phyloP scores from a whole-genome alignment of 2,329 filamentous ascomycete genomes.

The Canariomyces notabilis region DNA sequence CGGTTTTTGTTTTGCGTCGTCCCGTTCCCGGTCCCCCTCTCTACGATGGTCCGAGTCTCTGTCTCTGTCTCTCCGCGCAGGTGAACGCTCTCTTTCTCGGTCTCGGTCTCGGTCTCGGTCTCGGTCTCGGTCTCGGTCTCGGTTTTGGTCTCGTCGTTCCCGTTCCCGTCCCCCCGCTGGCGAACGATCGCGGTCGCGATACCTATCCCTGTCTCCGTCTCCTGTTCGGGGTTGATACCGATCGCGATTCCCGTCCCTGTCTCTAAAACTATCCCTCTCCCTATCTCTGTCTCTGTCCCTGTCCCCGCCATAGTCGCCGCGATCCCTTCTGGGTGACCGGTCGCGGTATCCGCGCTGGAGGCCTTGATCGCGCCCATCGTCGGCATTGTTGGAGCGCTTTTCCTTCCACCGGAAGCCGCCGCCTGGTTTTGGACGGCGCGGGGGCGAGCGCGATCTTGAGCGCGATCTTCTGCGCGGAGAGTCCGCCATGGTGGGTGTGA shows the following conservation, averaged over 20 bases:
- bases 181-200: constrained; percentile 29
- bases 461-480: constrained; percentile 21
- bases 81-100: constrained; percentile 23
- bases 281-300: constrained; percentile 34
- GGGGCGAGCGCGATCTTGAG: constrained; percentile 23
- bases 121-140: constrained; percentile 33
- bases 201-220: constrained; percentile 26
- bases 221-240: constrained; percentile 24
- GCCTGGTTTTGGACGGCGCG: constrained; percentile 16
- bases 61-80: constrained; percentile 24
- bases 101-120: constrained; percentile 23
- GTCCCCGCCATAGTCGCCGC: constrained; percentile 17
- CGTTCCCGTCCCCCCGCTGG: no score
- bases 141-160: constrained; percentile 32
- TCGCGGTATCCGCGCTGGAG: constrained; percentile 28
- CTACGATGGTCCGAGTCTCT: constrained; percentile 36
- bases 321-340: constrained; percentile 23
- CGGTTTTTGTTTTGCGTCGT: constrained; percentile 21
- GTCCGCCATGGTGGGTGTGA: constrained; percentile 21
- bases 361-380: constrained; percentile 20
- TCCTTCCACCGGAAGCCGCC: constrained; percentile 30
- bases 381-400: constrained; percentile 21
- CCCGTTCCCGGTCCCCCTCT: constrained; percentile 30
- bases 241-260: constrained; percentile 26
- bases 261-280: constrained; percentile 23